phyloP scores from a whole-genome alignment of 2,329 filamentous ascomycete genomes.

The Blumeria hordei region DNA sequence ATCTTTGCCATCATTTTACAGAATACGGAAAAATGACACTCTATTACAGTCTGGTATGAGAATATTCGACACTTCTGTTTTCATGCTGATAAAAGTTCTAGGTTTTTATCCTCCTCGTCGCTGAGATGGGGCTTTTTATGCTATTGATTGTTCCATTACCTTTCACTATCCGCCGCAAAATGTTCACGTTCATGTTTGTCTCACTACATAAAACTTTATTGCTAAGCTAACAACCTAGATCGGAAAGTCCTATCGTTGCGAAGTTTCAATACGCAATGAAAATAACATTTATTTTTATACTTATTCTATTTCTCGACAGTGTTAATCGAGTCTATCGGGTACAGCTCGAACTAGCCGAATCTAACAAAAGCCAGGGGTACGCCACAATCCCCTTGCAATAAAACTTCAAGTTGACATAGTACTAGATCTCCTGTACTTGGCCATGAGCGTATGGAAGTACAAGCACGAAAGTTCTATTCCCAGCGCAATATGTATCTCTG shows the following conservation, averaged over 20 bases:
- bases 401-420: slow-evolving; percentile 8
- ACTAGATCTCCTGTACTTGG: slow-evolving; percentile 48
- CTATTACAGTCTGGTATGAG: slow-evolving; percentile 25
- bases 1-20: too few species aligned
- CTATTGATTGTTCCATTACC: slow-evolving; percentile 68
- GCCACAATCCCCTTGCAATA: not conserved
- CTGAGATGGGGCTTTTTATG: slow-evolving; percentile 65
- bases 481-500: slow-evolving; percentile 99
- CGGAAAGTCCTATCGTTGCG: slow-evolving; percentile 33
- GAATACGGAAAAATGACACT: slow-evolving; percentile 20
- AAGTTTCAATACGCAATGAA: slow-evolving; percentile 96
- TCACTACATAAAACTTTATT: slow-evolving; percentile 22
- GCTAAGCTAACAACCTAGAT: slow-evolving; percentile 7
- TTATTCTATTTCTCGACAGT: slow-evolving; percentile 32
- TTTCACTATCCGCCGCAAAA: slow-evolving; percentile 29
- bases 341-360: slow-evolving; percentile 60
- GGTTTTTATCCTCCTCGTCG: slow-evolving; percentile 65
- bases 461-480: slow-evolving; percentile 98
- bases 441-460: slow-evolving; percentile 89
- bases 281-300: slow-evolving; percentile 60
- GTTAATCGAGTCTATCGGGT: slow-evolving; percentile 92
- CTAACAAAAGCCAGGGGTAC: slow-evolving; percentile 32
- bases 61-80: not conserved
- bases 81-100: slow-evolving; percentile 15
- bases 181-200: slow-evolving; percentile 59